Conservation (phyloP, 2,329 filamentous ascomycete genomes). For the Chrysoporthe cubensis region DNA sequence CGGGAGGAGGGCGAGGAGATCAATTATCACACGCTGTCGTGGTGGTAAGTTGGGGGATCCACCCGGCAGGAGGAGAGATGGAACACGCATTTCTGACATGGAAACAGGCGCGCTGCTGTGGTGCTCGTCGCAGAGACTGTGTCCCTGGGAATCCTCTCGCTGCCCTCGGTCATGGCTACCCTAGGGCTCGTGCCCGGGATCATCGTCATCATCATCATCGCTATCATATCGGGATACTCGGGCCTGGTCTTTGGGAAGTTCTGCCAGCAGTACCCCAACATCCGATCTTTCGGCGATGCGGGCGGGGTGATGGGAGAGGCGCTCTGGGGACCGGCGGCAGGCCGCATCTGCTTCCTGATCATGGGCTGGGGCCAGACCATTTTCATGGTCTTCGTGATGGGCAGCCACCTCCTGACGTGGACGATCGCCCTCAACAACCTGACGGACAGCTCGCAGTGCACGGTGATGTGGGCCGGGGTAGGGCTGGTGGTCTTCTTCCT, state of each 20-base stretch:
- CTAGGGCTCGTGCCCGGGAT: conserved; percentile 75
- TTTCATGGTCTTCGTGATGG: conserved; percentile 71
- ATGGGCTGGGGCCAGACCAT: conserved; percentile 62
- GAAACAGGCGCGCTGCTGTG: conserved; percentile 47
- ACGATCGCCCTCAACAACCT: conserved; percentile 69
- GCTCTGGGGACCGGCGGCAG: conserved; percentile 44
- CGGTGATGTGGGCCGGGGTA: conserved; percentile 65
- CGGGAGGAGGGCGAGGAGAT: conserved; percentile 27
- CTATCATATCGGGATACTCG: conserved; percentile 69
- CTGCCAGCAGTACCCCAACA: conserved; percentile 70
- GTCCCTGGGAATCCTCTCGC: conserved; percentile 65
- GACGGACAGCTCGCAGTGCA: conserved; percentile 63
- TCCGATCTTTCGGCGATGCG: conserved; percentile 69
- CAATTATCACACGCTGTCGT: conserved; percentile 24
- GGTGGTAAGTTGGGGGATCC: conserved; percentile 24
- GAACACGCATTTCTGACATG: neutral
- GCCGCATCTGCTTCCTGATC: conserved; percentile 59
- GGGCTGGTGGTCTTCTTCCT: conserved; percentile 62
- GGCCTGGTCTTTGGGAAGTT: conserved; percentile 66
- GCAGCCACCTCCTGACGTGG: conserved; percentile 70
- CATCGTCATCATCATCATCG: conserved; percentile 68
- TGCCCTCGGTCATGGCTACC: conserved; percentile 74
- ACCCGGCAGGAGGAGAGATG: too few relatives aligned
- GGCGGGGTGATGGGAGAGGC: conserved; percentile 57
- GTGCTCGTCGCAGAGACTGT: conserved; percentile 50